Conservation (phyloP, 2,329 filamentous ascomycete genomes). For the Aspergillus pseudoterreus region DNA sequence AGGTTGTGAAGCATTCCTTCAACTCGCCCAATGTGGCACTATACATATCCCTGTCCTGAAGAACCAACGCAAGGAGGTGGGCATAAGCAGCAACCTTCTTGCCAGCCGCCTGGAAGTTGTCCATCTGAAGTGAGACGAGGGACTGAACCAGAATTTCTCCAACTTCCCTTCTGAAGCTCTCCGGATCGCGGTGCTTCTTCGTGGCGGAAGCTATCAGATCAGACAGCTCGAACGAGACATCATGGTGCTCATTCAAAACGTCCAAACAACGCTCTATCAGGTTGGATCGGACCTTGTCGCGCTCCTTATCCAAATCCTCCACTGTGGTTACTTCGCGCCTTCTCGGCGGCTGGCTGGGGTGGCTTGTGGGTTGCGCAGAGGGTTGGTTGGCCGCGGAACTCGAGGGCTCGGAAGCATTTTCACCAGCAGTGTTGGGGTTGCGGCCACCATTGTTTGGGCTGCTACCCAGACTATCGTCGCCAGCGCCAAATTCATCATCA, state of each 20-base stretch:
- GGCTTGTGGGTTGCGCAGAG: conserved; percentile 19
- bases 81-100: conserved; percentile 85
- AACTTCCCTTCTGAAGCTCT: conserved; percentile 64
- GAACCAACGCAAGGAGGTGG: conserved; percentile 80
- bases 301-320: conserved; percentile 75
- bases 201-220: conserved; percentile 77
- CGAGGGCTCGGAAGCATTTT: conserved; percentile 18
- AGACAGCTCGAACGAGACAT: conserved; percentile 84
- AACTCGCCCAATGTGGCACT: conserved; percentile 69
- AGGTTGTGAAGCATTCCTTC: conserved; percentile 69
- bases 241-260: conserved; percentile 80
- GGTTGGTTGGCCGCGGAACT: conserved; percentile 17
- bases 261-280: conserved; percentile 88
- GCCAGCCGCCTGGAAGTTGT: conserved; percentile 52
- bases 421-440: conserved; percentile 11
- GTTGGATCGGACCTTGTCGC: conserved; percentile 67
- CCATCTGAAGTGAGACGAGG: conserved; percentile 64
- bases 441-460: conserved; percentile 19
- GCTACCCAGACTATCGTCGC: conserved; percentile 21
- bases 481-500: conserved; percentile 26
- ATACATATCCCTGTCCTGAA: conserved; percentile 81
- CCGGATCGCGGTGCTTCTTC: conserved; percentile 57
- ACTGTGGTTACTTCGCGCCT: conserved; percentile 51
- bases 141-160: conserved; percentile 80
- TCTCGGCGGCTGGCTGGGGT: conserved; percentile 22